A percentile compares a stretch with the other conserved stretches of the same genome.
Conservation (phyloP, 2,329 filamentous ascomycete genomes). For the Xylariaceae sp. region DNA sequence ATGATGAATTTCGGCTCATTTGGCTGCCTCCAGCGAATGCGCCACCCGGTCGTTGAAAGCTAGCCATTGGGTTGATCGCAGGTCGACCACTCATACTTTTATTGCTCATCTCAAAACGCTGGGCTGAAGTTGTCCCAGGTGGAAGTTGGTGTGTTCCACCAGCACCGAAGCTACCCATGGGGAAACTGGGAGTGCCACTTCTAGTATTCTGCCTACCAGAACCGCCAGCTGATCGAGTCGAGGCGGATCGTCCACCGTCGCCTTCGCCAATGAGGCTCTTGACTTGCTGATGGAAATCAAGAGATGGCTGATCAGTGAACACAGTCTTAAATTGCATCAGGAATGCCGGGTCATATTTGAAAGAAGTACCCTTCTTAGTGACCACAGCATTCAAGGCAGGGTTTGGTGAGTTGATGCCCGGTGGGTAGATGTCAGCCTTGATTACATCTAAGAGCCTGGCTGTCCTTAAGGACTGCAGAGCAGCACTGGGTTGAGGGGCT, state of each 20-base stretch:
- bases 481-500: conserved; percentile 89
- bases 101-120: conserved; percentile 73
- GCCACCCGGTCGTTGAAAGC: conserved; percentile 65
- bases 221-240: conserved; percentile 63
- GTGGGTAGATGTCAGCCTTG: conserved; percentile 79
- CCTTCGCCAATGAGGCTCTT: conserved; percentile 83
- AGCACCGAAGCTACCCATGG: conserved; percentile 74
- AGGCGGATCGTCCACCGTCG: conserved; percentile 66
- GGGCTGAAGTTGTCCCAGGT: conserved; percentile 75
- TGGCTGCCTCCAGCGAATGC: conserved; percentile 65
- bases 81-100: conserved; percentile 54
- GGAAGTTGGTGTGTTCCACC: conserved; percentile 57
- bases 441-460: conserved; percentile 86
- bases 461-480: conserved; percentile 90
- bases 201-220: conserved; percentile 59
- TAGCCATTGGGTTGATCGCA: conserved; percentile 59
- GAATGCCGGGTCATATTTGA: conserved; percentile 96
- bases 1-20: conserved; percentile 71
- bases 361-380: conserved; percentile 78
- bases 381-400: conserved; percentile 85
- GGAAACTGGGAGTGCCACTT: conserved; percentile 56
- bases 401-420: conserved; percentile 86
- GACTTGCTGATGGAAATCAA: conserved; percentile 92
- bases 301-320: conserved; percentile 94
- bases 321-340: conserved; percentile 94